A percentile compares a stretch with the other conserved stretches of the same genome.
These are phyloP conservation scores for Coemansia sp. DNA, from an alignment of 192 early-diverging fungal species.

Conservation along the genomic window DNA sequence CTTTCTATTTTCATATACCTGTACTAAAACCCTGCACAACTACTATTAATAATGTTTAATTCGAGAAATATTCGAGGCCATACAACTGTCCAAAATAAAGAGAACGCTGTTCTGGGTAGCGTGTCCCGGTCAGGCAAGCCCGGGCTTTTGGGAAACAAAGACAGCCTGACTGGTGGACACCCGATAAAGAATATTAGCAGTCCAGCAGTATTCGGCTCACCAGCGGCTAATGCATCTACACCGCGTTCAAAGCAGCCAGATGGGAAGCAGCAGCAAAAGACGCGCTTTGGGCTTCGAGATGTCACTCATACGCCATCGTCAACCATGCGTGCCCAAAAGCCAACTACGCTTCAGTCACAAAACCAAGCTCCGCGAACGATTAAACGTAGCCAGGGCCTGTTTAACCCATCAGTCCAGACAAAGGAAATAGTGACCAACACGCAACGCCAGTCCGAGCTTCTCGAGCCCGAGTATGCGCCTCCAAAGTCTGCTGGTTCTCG, in stretches of 20 bases:
- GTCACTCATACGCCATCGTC: slow-evolving; percentile 28
- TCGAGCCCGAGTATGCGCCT: slow-evolving; percentile 48
- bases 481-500: not conserved
- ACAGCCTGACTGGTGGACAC: not conserved
- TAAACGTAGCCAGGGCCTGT: slow-evolving; percentile 31
- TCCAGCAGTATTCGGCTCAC: slow-evolving; percentile 21
- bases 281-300: slow-evolving; percentile 28
- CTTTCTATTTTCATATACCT: not conserved
- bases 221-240: slow-evolving; percentile 19
- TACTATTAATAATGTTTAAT: slow-evolving; percentile 25
- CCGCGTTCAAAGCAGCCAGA: slow-evolving; percentile 20
- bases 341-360: not conserved
- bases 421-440: not conserved
- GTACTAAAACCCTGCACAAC: not conserved
- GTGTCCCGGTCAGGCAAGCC: slow-evolving; percentile 27
- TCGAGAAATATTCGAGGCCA: slow-evolving; percentile 21
- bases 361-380: slow-evolving; percentile 23
- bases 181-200: slow-evolving; percentile 4
- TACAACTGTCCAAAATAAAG: slow-evolving; percentile 29
- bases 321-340: not conserved
- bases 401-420: slow-evolving; percentile 6
- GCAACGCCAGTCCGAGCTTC: not conserved
- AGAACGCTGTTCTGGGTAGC: slow-evolving; percentile 34
- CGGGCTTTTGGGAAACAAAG: slow-evolving; percentile 20
- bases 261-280: slow-evolving; percentile 15